Evolutionary conservation across 2,329 filamentous ascomycete species (phyloP), one percentile per base, ranked within the genome.

Genomic region (Paracoccidioides lutzii): DNA sequence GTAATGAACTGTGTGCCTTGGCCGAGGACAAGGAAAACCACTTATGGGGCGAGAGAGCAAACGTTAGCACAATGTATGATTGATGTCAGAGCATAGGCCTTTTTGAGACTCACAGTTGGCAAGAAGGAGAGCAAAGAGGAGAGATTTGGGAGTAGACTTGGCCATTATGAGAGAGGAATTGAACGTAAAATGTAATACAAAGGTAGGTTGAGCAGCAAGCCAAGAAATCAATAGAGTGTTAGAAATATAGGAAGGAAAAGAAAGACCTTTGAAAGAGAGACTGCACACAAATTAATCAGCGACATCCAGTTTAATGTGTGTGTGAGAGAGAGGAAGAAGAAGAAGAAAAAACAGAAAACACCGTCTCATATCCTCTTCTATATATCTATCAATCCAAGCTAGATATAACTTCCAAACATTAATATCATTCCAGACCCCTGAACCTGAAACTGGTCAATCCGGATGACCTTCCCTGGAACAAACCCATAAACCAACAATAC

Each of bases 1-100:
- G 64, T 66, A 49, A 66, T 66, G 58, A 65, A 66, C 48, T 66
- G 64, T 28, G 59, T 60, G 35, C 63, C 62, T 40, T 58, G 53
- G 10, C 55, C 57, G 32, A 57, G 38, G 7, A 52, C 57, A n/a
- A 61, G 53, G 22, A 55, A 12, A 28, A 54, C 45, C 41, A 60
- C 59, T 62, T 56, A 14, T 14, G 12, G 2, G 30, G 22, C 4
- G 44, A 32, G 32, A 28, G 14, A 22, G n/a, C 6, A 38, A 48
- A 35, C 32, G 35, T 37, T 22, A 46, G 33, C 15, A 6, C 4
- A 8, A 42, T 54, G 3, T 15, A 33, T 5, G 3, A 9, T 5
- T 30, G 14, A 40, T 35, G 33, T 9, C 9, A 35, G 7, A 9
- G 3, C 3, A 15, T 35, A 14, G 30, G 30, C 9, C 3, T 35